These are phyloP conservation scores for Bipolaris zeicola DNA, from an alignment of 2,329 filamentous ascomycete genomes.

Conservation along the genomic window DNA sequence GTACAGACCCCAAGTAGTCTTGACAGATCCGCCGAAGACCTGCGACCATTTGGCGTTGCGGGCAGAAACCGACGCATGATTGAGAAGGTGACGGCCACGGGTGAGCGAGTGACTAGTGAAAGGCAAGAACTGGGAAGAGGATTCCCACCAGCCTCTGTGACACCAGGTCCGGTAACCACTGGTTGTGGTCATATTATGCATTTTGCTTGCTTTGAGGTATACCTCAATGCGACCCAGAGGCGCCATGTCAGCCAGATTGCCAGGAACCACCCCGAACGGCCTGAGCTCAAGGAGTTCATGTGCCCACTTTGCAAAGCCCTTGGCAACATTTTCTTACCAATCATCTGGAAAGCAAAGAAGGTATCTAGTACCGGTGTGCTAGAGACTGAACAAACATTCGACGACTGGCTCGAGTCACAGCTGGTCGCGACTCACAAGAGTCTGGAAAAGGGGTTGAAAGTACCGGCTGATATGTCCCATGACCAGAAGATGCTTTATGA, in stretches of 20 bases:
- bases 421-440: slow-evolving; percentile 59
- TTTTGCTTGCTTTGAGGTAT: slow-evolving; percentile 91
- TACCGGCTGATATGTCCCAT: slow-evolving; percentile 33
- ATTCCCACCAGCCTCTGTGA: slow-evolving; percentile 72
- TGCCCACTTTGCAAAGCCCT: slow-evolving; percentile 96
- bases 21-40: slow-evolving; percentile 79
- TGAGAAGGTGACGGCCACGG: slow-evolving; percentile 74
- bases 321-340: slow-evolving; percentile 91
- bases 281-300: slow-evolving; percentile 83
- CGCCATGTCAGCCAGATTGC: slow-evolving; percentile 93
- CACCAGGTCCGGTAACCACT: slow-evolving; percentile 79
- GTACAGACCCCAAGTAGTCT: slow-evolving; percentile 78
- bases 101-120: slow-evolving; percentile 73
- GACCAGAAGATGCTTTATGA: slow-evolving; percentile 58
- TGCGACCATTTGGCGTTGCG: slow-evolving; percentile 89
- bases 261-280: slow-evolving; percentile 85
- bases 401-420: slow-evolving; percentile 69
- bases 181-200: slow-evolving; percentile 99
- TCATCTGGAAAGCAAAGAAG: slow-evolving; percentile 92
- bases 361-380: slow-evolving; percentile 80
- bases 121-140: slow-evolving; percentile 87
- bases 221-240: slow-evolving; percentile 80
- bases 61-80: slow-evolving; percentile 81
- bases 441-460: slow-evolving; percentile 39
- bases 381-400: slow-evolving; percentile 63